Base-by-base conservation (phyloP, 805 yeast species). In the Nakazawaea sp. region DNA sequence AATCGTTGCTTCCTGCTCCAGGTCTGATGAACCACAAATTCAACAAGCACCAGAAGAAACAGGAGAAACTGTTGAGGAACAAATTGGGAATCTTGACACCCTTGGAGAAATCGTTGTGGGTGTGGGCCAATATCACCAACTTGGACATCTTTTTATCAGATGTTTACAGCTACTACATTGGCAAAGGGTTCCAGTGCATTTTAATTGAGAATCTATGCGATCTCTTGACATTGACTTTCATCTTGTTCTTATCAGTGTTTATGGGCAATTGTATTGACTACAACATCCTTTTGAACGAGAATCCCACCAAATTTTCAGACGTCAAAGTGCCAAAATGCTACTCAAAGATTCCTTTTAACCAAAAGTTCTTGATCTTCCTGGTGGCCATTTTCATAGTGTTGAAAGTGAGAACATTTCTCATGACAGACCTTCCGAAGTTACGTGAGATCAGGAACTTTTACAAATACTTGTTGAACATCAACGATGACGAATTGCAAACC, bases 101-200 rank as follows among this genome's bases (percentile, higher is more conserved):
- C 1, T 65, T 66, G 42, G 96, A 89, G 52, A 64, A 87, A 33
- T 95, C 97, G 0, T 63, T 84, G 13, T 92, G 97, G 87, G 71
- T 86, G 43, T 92, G 98, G 97, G 95, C 97, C 1, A 92, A 92
- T 51, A 86, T 92, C 18, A 86, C 84, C 47, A 92, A 92, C 56
- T 69, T 92, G 55, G 99, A 92, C 60, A 72, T 76, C 32, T 92
- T 90, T 49, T 64, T 92, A 15, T 77, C 76, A 36, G 95, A 90
- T 47, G 73, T 89, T 9, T 92, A 92, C 58, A 68, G 70, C 35
- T 92, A 88, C 53, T 92, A 84, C 55, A 62, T 81, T 19, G 95
- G 94, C 3, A 85, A 81, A 53, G 99, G 99, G 0, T 70, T 81
- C 41, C 67, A 70, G 33, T 85, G 95, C 53, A 86, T 90, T n/a